Evolutionary conservation across 2,329 filamentous ascomycete species (phyloP), one percentile per base, ranked within the genome.

Genomic region (Stromatinia cepivora): DNA sequence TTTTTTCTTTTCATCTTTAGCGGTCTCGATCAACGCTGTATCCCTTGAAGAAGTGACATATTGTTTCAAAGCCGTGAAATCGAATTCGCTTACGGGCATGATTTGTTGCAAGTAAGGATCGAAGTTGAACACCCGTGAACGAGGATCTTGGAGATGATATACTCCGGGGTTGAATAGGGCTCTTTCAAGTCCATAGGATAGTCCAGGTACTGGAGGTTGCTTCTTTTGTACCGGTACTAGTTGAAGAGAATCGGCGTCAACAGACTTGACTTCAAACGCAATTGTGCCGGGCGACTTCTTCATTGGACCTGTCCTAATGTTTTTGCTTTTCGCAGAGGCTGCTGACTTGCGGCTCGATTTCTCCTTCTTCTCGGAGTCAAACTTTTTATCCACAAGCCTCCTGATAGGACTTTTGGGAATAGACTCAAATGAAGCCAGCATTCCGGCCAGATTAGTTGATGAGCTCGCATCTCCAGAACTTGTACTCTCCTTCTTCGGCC

Each of bases 161-260:
- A 97, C 92, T 31, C 95, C 94, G 2, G 90, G 90, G 76, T 97
- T 99, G 85, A 99, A 99, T 3, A 99, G 82, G n/a, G 96, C 94
- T 53, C 78, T 74, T 66, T 79, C 78, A 42, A 79, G 69, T 13
- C 77, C 77, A 69, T 78, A 78, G 15, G 76, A 75, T 36, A 79
- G 66, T 20, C 66, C 70, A 58, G 78, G 77, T 13, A 79, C 77
- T 45, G 75, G 70, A 58, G 76, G 75, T 52, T 75, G 72, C 22
- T 70, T 67, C 48, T 70, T 72, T 28, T 77, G 72, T 42, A 79
- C 46, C 13, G 78, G 75, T 20, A 72, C 67, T 39, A 79, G 71
- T 11, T 74, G 25, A 15, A 79, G 72, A 31, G 72, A 70, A 45
- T 70, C 67, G 13, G 77, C 69, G 46, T 73, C 70, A 4, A 79